Evolutionary conservation across 805 yeast species (phyloP).

Genomic region (Pichia kluyveri): DNA sequence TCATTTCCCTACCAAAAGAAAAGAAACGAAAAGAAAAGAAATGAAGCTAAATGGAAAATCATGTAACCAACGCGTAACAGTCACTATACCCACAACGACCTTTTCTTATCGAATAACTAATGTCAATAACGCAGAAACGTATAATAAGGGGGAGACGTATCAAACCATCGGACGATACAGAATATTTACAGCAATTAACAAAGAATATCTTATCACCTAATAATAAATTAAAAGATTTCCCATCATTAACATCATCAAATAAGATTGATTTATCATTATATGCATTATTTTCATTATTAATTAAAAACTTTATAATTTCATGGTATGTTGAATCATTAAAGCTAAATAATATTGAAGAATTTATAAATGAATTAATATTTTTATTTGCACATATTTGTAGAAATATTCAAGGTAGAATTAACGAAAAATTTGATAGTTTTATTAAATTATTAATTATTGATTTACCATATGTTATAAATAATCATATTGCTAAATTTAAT

Average conservation of each 20-base stretch:
- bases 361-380: constrained; percentile 31
- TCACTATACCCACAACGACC: background rate
- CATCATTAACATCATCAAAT: constrained; percentile 19
- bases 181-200: background rate
- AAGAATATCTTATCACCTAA: background rate
- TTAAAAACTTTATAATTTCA: constrained; percentile 42
- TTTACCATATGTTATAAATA: background rate
- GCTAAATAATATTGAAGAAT: constrained; percentile 29
- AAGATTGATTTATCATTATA: constrained; percentile 37
- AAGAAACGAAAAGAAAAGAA: too few relatives aligned
- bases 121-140: too few relatives aligned
- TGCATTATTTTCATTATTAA: constrained; percentile 35
- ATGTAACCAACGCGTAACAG: background rate
- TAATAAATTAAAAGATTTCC: constrained; percentile 4
- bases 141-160: too few relatives aligned
- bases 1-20: constrained; percentile 7
- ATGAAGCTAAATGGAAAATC: background rate
- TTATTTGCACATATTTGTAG: constrained; percentile 32
- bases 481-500: background rate
- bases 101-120: background rate
- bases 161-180: background rate
- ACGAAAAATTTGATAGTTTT: constrained; percentile 3
- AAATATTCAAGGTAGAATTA: constrained; percentile 28
- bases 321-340: constrained; percentile 29
- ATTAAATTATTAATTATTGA: constrained; percentile 3